Conservation (phyloP, 306 rosid genomes). For the Parietaria judaica region DNA sequence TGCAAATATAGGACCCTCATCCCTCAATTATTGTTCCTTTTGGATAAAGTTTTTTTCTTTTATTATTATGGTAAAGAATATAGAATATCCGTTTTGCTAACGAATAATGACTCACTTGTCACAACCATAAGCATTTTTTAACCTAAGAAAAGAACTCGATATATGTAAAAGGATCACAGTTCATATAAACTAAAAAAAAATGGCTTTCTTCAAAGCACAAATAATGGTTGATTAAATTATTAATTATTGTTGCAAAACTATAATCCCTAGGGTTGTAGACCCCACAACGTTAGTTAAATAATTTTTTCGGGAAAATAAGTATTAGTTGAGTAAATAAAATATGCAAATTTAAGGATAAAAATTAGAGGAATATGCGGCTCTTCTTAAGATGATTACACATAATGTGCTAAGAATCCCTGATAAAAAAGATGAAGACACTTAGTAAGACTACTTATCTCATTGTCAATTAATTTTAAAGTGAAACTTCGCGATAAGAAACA, state of each 20-base stretch:
- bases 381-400: too few relatives aligned
- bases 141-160: not conserved
- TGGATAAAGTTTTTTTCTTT: not conserved
- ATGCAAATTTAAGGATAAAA: too few relatives aligned
- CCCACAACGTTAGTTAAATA: not conserved
- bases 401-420: too few relatives aligned
- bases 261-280: not conserved
- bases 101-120: not conserved
- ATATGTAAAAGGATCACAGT: not conserved
- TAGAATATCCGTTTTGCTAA: not conserved
- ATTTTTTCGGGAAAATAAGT: not conserved
- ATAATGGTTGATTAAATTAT: conserved; percentile 1
- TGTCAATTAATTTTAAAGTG: too few relatives aligned
- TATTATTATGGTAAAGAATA: not conserved
- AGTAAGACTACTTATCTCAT: too few relatives aligned
- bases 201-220: conserved; percentile 11
- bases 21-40: conserved; percentile 3
- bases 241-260: not conserved
- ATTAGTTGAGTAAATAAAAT: not conserved
- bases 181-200: conserved; percentile 1
- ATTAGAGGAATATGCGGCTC: too few relatives aligned
- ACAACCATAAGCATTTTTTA: not conserved
- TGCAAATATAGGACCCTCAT: too few relatives aligned
- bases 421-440: too few relatives aligned
- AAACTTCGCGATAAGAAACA: too few relatives aligned